Conservation (phyloP, 345 rosid genomes). For the Eucalyptus microcorys region DNA sequence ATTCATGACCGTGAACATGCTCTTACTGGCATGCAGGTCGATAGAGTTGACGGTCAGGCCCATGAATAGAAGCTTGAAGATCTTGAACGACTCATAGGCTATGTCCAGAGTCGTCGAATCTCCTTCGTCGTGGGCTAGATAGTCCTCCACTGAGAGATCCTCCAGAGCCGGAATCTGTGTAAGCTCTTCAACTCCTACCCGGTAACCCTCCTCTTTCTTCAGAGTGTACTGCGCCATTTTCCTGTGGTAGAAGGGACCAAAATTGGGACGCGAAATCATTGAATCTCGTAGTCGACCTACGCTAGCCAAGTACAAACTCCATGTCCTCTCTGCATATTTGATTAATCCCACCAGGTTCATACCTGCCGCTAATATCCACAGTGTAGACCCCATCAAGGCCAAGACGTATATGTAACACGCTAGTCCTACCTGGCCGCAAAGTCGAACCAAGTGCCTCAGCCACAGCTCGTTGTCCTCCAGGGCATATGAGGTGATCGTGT, state of each 20-base stretch:
- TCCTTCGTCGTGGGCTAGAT: background rate
- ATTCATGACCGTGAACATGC: background rate
- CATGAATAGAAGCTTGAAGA: background rate
- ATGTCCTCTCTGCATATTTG: rapidly evolving
- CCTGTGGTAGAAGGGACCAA: no score
- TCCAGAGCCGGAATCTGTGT: no score
- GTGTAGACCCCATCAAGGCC: no score
- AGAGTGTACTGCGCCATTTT: no score
- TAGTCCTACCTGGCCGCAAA: no score
- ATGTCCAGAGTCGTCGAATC: background rate
- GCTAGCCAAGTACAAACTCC: no score
- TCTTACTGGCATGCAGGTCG: background rate
- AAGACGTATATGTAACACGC: rapidly evolving
- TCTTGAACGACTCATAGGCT: background rate
- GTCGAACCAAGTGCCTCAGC: no score
- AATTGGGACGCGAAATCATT: rapidly evolving
- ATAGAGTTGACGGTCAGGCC: slow-evolving; percentile 5
- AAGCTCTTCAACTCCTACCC: rapidly evolving
- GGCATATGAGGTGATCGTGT: no score
- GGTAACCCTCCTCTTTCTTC: rapidly evolving
- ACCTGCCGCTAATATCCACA: no score
- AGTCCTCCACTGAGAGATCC: no score
- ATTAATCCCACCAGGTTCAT: no score
- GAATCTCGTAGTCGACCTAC: rapidly evolving
- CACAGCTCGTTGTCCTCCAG: no score